Evolutionary conservation across 768 basidiomycete genomes (phyloP).

Genomic region (Tricholoma saponaceum): DNA sequence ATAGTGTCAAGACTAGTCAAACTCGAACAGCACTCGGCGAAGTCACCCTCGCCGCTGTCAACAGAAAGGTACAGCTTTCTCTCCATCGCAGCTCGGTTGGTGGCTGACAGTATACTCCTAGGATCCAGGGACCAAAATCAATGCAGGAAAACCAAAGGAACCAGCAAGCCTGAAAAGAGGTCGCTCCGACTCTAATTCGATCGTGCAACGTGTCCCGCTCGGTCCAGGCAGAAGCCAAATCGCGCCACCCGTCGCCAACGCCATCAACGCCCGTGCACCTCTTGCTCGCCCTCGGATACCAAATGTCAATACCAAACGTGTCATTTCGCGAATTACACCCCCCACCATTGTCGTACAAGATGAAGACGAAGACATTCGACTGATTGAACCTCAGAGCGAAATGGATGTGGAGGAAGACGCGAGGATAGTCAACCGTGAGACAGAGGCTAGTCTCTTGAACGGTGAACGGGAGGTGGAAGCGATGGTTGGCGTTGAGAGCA

Average conservation of each 20-base stretch:
- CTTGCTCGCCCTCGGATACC: conserved; percentile 27
- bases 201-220: conserved; percentile 67
- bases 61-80: conserved; percentile 58
- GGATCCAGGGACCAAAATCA: conserved; percentile 46
- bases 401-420: conserved; percentile 65
- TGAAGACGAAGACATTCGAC: conserved; percentile 33
- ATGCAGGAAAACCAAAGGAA: conserved; percentile 62
- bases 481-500: conserved; percentile 56
- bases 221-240: conserved; percentile 52
- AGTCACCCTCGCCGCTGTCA: conserved; percentile 74
- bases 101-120: conserved; percentile 25
- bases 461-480: conserved; percentile 57
- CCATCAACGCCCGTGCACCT: conserved; percentile 34
- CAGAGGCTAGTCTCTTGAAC: conserved; percentile 35
- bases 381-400: conserved; percentile 38
- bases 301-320: conserved; percentile 27
- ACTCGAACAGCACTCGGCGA: conserved; percentile 77
- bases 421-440: conserved; percentile 27
- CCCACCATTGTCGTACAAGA: conserved; percentile 34
- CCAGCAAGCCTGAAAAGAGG: conserved; percentile 61
- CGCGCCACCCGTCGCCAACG: conserved; percentile 38
- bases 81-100: neutral
- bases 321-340: conserved; percentile 38
- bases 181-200: conserved; percentile 59
- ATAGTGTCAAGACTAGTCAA: conserved; percentile 49